Percentiles rank a stretch among this genome's conserved stretches.
Conservation (phyloP, 2,329 filamentous ascomycete genomes). For the Ascomycota sp. region DNA sequence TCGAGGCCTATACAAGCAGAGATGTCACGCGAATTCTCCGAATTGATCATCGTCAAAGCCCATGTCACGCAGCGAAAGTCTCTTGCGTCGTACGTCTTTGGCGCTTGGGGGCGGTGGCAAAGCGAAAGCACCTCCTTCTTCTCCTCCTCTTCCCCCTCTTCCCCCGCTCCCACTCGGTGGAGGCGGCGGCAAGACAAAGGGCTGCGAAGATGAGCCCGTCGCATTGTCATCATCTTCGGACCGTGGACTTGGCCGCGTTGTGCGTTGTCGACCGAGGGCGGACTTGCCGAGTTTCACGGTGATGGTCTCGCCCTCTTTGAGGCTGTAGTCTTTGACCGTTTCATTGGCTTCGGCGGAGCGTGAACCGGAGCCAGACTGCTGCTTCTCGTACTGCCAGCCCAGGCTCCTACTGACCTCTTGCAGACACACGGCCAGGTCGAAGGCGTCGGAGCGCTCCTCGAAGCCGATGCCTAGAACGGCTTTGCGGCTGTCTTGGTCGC, state of each 20-base stretch:
- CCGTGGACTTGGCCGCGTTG: conserved; percentile 35
- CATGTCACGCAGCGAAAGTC: conserved; percentile 39
- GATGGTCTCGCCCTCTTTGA: conserved; percentile 83
- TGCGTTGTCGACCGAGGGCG: conserved; percentile 28
- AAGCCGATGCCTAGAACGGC: conserved; percentile 72
- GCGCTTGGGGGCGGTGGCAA: conserved; percentile 48
- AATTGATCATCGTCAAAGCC: conserved; percentile 80
- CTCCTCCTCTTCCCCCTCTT: too few species aligned
- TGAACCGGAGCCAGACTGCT: conserved; percentile 1
- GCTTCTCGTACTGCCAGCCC: conserved; percentile 27
- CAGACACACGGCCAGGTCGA: conserved; percentile 65
- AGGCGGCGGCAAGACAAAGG: conserved; percentile 38
- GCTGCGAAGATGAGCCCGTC: conserved; percentile 17
- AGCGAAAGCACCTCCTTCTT: too few species aligned
- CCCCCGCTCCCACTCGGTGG: too few species aligned
- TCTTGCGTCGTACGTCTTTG: conserved; percentile 38
- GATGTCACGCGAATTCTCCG: conserved; percentile 49
- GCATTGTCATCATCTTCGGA: conserved; percentile 2
- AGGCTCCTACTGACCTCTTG: conserved; percentile 58
- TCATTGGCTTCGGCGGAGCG: conserved; percentile 16
- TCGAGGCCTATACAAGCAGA: not conserved
- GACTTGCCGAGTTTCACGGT: conserved; percentile 50
- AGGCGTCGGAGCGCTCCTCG: conserved; percentile 68
- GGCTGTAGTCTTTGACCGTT: conserved; percentile 46
- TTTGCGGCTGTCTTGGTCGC: conserved; percentile 54